phyloP scores from a whole-genome alignment of 805 yeast species.

The Jamesozyma piceae region DNA sequence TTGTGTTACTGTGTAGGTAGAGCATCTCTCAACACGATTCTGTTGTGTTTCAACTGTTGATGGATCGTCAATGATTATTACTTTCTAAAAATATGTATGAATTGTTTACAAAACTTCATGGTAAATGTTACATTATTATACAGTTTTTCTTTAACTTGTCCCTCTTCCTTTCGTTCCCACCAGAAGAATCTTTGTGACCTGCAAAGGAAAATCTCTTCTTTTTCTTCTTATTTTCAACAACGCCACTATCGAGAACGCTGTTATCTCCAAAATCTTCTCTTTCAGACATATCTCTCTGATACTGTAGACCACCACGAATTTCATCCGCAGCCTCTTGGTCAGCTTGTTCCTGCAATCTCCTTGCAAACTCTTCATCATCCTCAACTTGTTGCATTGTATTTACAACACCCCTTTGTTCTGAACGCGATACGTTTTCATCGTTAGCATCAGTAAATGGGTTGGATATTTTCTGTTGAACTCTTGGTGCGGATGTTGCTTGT shows the following conservation, averaged over 20 bases:
- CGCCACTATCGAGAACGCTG: background rate
- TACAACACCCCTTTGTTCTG: background rate
- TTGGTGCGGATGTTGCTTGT: background rate
- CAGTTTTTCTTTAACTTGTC: constrained; percentile 7
- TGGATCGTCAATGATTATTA: too few species aligned
- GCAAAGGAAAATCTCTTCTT: background rate
- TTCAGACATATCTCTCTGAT: background rate
- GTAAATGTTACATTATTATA: constrained; percentile 12
- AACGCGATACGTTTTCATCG: background rate
- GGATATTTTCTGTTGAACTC: constrained; percentile 4
- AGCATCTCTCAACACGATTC: too few species aligned
- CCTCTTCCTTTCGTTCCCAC: constrained; percentile 1
- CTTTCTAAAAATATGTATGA: too few species aligned
- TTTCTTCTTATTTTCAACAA: background rate
- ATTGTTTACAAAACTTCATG: too few species aligned
- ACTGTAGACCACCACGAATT: constrained; percentile 28
- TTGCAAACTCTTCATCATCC: constrained; percentile 38
- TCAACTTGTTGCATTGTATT: constrained; percentile 13
- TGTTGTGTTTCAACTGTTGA: too few species aligned
- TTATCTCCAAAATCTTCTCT: constrained; percentile 3
- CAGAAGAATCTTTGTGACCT: background rate
- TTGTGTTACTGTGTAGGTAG: too few species aligned
- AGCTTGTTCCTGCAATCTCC: constrained; percentile 45
- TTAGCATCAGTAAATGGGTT: constrained; percentile 21
- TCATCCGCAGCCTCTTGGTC: constrained; percentile 42